Conservation (phyloP, 345 rosid species). For the Citrus medica region DNA sequence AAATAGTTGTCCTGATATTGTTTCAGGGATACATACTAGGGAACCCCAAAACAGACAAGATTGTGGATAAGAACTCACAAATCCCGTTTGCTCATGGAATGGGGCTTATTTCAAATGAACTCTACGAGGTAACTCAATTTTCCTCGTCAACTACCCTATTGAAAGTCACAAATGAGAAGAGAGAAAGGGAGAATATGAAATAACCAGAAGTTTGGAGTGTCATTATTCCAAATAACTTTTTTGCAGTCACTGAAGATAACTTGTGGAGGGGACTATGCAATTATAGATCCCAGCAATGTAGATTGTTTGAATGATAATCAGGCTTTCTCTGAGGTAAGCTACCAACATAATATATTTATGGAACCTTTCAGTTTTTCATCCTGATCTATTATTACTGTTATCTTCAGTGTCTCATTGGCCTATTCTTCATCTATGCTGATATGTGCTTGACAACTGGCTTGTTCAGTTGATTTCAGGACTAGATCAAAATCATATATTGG, state of each 20-base stretch:
- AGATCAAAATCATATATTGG: slow-evolving; percentile 25
- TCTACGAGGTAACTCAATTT: slow-evolving; percentile 41
- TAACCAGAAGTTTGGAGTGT: neutral
- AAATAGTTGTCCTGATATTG: neutral
- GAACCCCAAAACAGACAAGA: slow-evolving; percentile 34
- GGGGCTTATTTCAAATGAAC: slow-evolving; percentile 73
- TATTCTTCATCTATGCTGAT: neutral
- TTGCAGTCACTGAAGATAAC: slow-evolving; percentile 37
- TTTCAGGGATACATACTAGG: slow-evolving; percentile 66
- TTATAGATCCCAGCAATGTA: slow-evolving; percentile 26
- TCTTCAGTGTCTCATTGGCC: neutral
- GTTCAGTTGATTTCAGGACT: slow-evolving; percentile 39
- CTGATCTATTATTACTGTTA: neutral
- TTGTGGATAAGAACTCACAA: slow-evolving; percentile 25
- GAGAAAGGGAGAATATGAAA: neutral
- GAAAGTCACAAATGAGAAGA: too few species aligned
- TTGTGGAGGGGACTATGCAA: slow-evolving; percentile 40
- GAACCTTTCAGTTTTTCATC: neutral
- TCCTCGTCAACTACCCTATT: neutral
- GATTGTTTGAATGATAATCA: slow-evolving; percentile 33
- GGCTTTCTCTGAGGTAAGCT: slow-evolving; percentile 24
- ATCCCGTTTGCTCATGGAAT: slow-evolving; percentile 62
- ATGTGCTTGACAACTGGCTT: neutral
- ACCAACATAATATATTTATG: neutral
- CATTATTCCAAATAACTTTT: neutral